phyloP scores from a whole-genome alignment of 139 green algal species.

The Penium margaritaceum region DNA sequence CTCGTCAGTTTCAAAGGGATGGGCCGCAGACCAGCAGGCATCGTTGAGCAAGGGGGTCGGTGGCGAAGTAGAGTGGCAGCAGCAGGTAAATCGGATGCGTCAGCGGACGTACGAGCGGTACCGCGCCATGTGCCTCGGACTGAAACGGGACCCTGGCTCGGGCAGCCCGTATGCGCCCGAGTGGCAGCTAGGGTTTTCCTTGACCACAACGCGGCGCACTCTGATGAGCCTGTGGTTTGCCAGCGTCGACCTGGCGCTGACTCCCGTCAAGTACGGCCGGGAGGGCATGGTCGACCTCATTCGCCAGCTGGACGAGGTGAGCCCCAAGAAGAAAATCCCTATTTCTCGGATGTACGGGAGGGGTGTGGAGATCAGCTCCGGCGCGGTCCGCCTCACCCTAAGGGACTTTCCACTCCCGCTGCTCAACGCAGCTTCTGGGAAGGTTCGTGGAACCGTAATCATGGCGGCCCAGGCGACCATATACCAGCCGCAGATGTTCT shows the following conservation, averaged over 20 bases:
- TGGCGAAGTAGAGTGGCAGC: no score
- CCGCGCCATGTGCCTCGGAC: no score
- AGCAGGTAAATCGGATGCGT: no score
- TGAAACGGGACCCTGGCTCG: neutral
- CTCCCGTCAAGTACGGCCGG: neutral
- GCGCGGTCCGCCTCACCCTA: slow-evolving; percentile 8
- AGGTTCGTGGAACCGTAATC: slow-evolving; percentile 7
- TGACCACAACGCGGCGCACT: neutral
- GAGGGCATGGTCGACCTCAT: neutral
- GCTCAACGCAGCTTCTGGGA: slow-evolving; percentile 2
- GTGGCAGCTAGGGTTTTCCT: neutral
- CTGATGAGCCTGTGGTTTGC: neutral
- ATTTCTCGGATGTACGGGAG: slow-evolving; percentile 29
- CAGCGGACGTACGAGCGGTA: no score
- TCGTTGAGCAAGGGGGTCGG: no score
- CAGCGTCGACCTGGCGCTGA: neutral
- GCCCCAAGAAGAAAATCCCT: neutral
- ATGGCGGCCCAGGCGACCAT: slow-evolving; percentile 36
- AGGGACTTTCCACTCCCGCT: slow-evolving; percentile 20
- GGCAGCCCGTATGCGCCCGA: neutral
- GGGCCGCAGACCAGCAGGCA: no score
- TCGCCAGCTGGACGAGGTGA: slow-evolving; percentile 20
- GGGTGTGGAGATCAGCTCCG: neutral
- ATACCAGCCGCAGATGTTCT: slow-evolving; percentile 26
- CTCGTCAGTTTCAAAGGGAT: no score